A percentile compares a stretch with the other conserved stretches of the same genome.
Evolutionary conservation across 371 early-diverging fungal species (phyloP).

Genomic region (Gilbertella persicaria): DNA sequence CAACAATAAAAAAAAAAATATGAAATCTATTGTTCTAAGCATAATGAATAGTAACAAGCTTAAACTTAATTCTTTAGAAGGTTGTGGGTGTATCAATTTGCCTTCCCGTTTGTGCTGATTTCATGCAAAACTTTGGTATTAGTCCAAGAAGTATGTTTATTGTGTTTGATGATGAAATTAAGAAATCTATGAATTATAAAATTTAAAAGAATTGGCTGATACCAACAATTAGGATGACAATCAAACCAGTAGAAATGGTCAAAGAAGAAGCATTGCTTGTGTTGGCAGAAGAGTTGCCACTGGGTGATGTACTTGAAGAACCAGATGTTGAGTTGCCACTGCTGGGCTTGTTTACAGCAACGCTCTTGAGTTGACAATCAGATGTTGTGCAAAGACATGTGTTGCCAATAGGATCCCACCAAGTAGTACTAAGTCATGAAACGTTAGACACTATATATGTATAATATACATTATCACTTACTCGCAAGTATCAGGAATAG

Average conservation of each 20-base stretch:
- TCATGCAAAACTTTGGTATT: too few species aligned
- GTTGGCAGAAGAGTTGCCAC: background rate
- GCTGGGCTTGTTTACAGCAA: conserved; percentile 30
- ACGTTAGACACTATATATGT: background rate
- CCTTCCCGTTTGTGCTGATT: too few species aligned
- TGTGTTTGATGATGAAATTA: too few species aligned
- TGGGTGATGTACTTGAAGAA: background rate
- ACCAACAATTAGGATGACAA: conserved; percentile 7
- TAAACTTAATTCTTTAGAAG: too few species aligned
- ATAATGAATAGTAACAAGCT: too few species aligned
- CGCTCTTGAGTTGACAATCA: conserved; percentile 50
- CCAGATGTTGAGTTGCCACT: background rate
- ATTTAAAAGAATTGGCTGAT: conserved; percentile 10
- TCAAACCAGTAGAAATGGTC: background rate
- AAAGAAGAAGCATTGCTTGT: background rate
- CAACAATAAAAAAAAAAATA: too few species aligned
- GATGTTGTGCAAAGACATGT: conserved; percentile 53
- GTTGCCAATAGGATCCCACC: conserved; percentile 72
- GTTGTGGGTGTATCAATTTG: too few species aligned
- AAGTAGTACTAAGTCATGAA: conserved; percentile 44
- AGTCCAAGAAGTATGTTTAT: too few species aligned
- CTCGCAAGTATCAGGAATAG: conserved; percentile 65
- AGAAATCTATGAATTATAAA: background rate
- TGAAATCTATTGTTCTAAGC: too few species aligned
- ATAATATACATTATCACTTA: conserved; percentile 18